Base-by-base conservation (phyloP, 306 rosid species). In the Pyrus betulifolia region DNA sequence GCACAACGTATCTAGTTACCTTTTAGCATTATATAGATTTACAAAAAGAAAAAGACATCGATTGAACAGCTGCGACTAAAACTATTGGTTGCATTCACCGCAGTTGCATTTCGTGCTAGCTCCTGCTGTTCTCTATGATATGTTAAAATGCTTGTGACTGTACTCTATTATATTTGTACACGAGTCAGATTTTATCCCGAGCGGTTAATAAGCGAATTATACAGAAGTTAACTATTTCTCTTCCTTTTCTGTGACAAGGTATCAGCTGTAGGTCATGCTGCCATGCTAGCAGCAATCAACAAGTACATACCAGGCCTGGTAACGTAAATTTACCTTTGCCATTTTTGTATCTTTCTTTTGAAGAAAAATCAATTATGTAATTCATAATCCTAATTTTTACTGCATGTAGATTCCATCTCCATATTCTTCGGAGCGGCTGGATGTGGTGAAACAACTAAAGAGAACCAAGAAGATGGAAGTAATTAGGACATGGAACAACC, bases 221-320 rank as follows among this genome's bases (percentile, higher is more conserved):
- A 42, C 33, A 52, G 13, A 54, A 73, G 14, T 61, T 49, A 54
- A 49, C 55, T 49, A 12, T 23, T 67, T 69, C 8, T 69, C 33
- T 69, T 57, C 44, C 64, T 68, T 49, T 79, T 67, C 1, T 73
- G 77, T 70, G 57, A 28, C 55, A 70, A 90, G 96, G 81, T 88
- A 80, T 86, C 96, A 63, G 83, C 89, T 19, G 65, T 88, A 27
- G 96, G 90, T 63, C 96, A 91, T 76, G 91, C 93, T 23, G 90
- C 93, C 49, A 91, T 89, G n/a, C 85, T 91, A 78, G 87, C 91
- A 45, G 91, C 87, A 54, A 89, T 91, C 80, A 83, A 87, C 57
- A 84, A 86, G 85, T 89, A 91, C 78, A 85, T 85, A 82, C 91
- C 90, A 71, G 69, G 42, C 76, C 65, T 91, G 85, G 91, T 91